Conservation (phyloP, 1,284 basidiomycete genomes). For the Rhodotorula mucilaginosa region DNA sequence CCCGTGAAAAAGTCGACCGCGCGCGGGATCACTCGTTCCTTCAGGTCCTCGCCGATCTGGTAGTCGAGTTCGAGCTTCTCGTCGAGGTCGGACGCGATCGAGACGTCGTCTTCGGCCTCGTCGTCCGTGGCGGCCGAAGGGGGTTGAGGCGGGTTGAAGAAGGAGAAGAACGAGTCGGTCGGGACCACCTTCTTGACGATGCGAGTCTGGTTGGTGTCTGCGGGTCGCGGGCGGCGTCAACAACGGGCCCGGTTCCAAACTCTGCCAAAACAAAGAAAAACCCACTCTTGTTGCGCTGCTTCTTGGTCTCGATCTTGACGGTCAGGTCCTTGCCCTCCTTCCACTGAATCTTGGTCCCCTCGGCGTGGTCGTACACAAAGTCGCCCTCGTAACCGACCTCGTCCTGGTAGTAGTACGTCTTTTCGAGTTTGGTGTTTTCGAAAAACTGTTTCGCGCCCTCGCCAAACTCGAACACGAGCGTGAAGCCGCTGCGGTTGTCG, state of each 20-base stretch:
- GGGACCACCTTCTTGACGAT: constrained; percentile 83
- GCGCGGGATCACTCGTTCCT: constrained; percentile 94
- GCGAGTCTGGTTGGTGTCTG: constrained; percentile 89
- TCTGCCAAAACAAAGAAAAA: constrained; percentile 20
- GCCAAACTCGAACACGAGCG: constrained; percentile 77
- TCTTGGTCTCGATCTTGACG: constrained; percentile 97
- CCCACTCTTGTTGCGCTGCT: constrained; percentile 96
- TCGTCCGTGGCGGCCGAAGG: constrained; percentile 74
- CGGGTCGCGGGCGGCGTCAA: constrained; percentile 7
- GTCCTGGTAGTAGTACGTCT: constrained; percentile 91
- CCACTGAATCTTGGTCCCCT: constrained; percentile 90
- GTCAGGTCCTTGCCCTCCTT: constrained; percentile 98
- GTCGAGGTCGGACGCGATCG: constrained; percentile 63
- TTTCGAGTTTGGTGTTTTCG: constrained; percentile 75
- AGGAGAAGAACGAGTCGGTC: constrained; percentile 94
- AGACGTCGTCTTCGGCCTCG: constrained; percentile 56
- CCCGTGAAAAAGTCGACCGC: constrained; percentile 78
- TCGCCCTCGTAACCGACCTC: constrained; percentile 47
- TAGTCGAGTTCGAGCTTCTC: constrained; percentile 94
- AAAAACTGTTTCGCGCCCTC: constrained; percentile 75
- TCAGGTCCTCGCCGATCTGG: constrained; percentile 97
- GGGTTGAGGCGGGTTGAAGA: constrained; percentile 83
- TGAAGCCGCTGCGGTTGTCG: constrained; percentile 75
- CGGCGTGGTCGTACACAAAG: constrained; percentile 57
- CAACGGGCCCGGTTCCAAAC: not conserved